A percentile compares a stretch with the other conserved stretches of the same genome.
phyloP scores from a whole-genome alignment of 179 eudicot genomes.

The Heliamphora pulchella region DNA sequence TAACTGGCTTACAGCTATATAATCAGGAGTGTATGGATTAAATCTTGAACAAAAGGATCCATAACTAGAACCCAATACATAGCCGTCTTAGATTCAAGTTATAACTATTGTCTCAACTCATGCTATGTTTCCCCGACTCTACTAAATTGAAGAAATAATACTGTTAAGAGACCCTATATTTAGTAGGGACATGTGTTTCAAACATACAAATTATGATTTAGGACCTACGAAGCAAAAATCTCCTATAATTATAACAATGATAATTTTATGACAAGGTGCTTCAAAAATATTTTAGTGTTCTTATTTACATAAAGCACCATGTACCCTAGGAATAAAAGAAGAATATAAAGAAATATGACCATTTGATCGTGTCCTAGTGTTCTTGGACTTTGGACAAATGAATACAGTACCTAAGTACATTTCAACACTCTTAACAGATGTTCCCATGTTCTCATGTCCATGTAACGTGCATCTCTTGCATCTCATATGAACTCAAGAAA shows the following conservation, averaged over 20 bases:
- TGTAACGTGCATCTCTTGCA: neutral
- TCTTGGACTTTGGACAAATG: neutral
- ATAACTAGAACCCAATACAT: neutral
- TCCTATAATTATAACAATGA: neutral
- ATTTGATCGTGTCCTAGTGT: neutral
- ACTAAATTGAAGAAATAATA: too few relatives aligned
- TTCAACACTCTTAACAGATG: too few relatives aligned
- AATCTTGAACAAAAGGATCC: neutral
- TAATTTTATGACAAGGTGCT: neutral
- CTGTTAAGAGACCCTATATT: too few relatives aligned
- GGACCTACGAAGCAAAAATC: too few relatives aligned
- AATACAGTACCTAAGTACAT: neutral
- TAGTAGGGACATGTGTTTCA: too few relatives aligned
- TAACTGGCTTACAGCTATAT: neutral
- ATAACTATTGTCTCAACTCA: neutral
- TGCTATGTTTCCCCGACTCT: neutral
- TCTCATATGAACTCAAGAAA: neutral
- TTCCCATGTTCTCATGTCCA: neutral
- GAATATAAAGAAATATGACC: neutral
- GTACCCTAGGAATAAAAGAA: neutral
- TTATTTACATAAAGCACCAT: neutral
- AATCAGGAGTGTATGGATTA: neutral
- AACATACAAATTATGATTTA: too few relatives aligned
- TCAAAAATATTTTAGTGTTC: neutral
- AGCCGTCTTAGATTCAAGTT: neutral